Base-by-base conservation (phyloP, 2,329 filamentous ascomycete species). In the Phialocephala sp. region DNA sequence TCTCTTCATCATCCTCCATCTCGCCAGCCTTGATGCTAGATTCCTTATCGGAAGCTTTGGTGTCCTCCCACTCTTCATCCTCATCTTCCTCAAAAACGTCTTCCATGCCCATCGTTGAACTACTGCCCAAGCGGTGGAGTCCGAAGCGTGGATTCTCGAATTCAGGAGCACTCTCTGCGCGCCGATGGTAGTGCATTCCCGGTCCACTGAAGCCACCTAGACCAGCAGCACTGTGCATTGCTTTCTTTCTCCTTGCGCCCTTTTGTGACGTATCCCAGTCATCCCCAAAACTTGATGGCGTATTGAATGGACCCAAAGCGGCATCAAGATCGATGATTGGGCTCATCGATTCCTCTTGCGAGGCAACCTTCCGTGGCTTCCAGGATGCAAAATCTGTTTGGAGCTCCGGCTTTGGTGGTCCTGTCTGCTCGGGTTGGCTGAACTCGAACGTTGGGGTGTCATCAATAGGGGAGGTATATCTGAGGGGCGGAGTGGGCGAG, bases 301-400 rank as follows among this genome's bases (percentile, higher is more conserved):
- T 97, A 73, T 96, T 95, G 78, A 97, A 97, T 0, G 94, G 93
- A 1, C 93, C 94, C 1, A 98, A 84, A 32, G 94, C 95, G 20
- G 94, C 94, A 79, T 99, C 95, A 50, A 99, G 82, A 77, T 99
- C 95, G 69, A 99, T 96, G 77, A 97, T 90, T 8, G 91, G 89
- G 74, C 89, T 92, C 60, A 89, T 85, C 2, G 86, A 77, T 66
- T 96, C 92, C 56, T 89, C 83, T 2, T 77, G 77, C 50, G 72
- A 78, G 67, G 72, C 73, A 20, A 74, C 71, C 5, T 77, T 77
- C 45, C 77, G 66, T 70, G 81, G 78, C 52, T 79, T 80, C 73
- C 80, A 79, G 2, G 76, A 68, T 12, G 75, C 63, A 50, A 74
- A 76, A 60, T 76, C 68, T 4, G 68, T 74, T 24, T 72, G 69